Conservation (phyloP, 2,329 filamentous ascomycete species). For the Nectriaceae sp. region DNA sequence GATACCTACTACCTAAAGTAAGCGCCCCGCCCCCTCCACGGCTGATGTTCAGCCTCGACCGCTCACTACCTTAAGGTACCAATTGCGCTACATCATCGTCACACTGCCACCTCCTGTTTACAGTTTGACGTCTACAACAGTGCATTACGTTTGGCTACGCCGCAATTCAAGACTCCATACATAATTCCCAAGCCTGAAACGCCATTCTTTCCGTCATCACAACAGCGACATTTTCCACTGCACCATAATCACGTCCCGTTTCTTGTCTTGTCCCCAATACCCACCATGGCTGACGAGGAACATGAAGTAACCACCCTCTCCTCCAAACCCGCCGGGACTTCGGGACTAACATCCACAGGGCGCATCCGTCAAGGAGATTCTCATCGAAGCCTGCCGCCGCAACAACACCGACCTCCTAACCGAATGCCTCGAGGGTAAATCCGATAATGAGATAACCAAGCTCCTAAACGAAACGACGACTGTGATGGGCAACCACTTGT, state of each 20-base stretch:
- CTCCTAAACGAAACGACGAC: conserved; percentile 87
- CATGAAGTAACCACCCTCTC: conserved; percentile 33
- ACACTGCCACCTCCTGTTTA: conserved; percentile 11
- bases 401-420: conserved; percentile 87
- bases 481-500: conserved; percentile 82
- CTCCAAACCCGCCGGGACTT: neutral
- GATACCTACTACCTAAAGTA: neutral
- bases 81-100: neutral
- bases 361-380: conserved; percentile 79
- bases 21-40: conserved; percentile 18
- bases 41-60: conserved; percentile 11
- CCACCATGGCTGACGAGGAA: conserved; percentile 36
- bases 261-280: neutral
- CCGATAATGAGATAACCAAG: conserved; percentile 66
- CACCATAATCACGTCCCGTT: neutral
- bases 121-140: conserved; percentile 1
- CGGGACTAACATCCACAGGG: conserved; percentile 59
- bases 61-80: neutral
- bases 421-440: conserved; percentile 67
- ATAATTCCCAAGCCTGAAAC: neutral
- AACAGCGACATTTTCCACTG: too few relatives aligned
- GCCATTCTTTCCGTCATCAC: conserved; percentile 18
- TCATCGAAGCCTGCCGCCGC: conserved; percentile 89
- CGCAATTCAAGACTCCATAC: neutral
- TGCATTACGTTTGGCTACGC: neutral